A percentile compares a stretch with the other conserved stretches of the same genome.
Conservation (phyloP, 805 yeast genomes). For the Candida qinlingensis region DNA sequence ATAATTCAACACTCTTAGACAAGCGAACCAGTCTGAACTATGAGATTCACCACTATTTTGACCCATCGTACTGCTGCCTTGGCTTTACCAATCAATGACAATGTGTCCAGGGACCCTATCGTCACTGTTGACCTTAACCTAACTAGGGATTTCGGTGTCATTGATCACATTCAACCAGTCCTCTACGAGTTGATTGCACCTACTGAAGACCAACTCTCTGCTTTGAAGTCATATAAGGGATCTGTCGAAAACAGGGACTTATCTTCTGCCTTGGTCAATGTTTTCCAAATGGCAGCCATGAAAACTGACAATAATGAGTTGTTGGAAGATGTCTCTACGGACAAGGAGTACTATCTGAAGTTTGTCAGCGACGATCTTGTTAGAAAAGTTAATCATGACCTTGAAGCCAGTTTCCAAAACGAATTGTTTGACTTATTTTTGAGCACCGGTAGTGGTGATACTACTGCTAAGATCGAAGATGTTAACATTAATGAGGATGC, state of each 20-base stretch:
- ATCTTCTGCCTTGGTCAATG: background rate
- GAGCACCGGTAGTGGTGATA: background rate
- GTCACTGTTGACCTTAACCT: slow-evolving; percentile 2
- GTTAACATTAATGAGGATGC: too few species aligned
- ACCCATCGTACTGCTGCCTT: background rate
- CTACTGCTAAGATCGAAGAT: too few species aligned
- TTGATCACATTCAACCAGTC: background rate
- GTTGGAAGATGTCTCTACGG: background rate
- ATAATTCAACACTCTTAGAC: too few species aligned
- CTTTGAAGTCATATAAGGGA: background rate
- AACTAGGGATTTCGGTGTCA: background rate
- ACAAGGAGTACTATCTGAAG: background rate
- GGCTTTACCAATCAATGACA: background rate
- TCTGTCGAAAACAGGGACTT: background rate
- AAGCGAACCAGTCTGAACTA: background rate
- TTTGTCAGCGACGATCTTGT: slow-evolving; percentile 1
- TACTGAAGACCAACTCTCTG: background rate
- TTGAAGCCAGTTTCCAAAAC: background rate
- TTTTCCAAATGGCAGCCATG: slow-evolving; percentile 4
- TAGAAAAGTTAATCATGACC: background rate
- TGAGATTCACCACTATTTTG: background rate
- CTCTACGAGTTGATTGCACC: slow-evolving; percentile 3
- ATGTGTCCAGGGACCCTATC: background rate
- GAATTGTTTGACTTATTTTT: background rate
- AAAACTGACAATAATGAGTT: background rate